Evolutionary conservation across 192 early-diverging fungal species (phyloP), one percentile per base, ranked within the genome.

Genomic region (Entomortierella beljakovae): DNA sequence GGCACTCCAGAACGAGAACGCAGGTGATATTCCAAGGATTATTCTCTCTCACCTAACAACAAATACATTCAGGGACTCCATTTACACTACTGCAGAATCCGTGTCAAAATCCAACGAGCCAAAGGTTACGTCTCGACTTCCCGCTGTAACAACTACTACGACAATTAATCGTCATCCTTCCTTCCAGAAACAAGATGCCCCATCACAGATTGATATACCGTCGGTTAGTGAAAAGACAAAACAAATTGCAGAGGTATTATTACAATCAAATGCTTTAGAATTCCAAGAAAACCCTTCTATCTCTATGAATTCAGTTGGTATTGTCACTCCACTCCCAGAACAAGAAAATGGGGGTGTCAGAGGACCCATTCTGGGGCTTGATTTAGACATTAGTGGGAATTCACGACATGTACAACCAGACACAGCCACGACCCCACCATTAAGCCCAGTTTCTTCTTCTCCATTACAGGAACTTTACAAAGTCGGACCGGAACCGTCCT

Each of bases 61-160:
- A 37, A 70, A 43, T n/a, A 70, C 68, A 23, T 70, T 70, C 63
- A 51, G 62, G 42, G 55, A 64, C 32, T 31, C 71, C 11, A 33
- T 64, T 57, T 46, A 73, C 7, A 52, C 60, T 2, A 34, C 43
- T n/a, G 53, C 71, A 11, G 71, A 55, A 34, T 65, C 57, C 1
- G 9, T 65, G 16, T 34, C 48, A 16, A 50, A 16, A 20, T 1
- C 51, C 32, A 31, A 15, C 32, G 31, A 22, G 34, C 7, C 64
- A 67, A 22, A 29, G 57, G 25, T 35, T 34, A 9, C 34, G 2
- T 6, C 38, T 31, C 6, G 26, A 11, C 11, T 8, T 23, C 18
- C 38, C 16, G 2, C 64, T 43, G 33, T 34, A 1, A 5, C 50
- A 22, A 43, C 23, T 25, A 1, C 18, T 6, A 29, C 33, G 2